Percentiles rank a stretch among this genome's conserved stretches.
Conservation (phyloP, 2,329 filamentous ascomycete genomes). For the Chaetomium strumarium region DNA sequence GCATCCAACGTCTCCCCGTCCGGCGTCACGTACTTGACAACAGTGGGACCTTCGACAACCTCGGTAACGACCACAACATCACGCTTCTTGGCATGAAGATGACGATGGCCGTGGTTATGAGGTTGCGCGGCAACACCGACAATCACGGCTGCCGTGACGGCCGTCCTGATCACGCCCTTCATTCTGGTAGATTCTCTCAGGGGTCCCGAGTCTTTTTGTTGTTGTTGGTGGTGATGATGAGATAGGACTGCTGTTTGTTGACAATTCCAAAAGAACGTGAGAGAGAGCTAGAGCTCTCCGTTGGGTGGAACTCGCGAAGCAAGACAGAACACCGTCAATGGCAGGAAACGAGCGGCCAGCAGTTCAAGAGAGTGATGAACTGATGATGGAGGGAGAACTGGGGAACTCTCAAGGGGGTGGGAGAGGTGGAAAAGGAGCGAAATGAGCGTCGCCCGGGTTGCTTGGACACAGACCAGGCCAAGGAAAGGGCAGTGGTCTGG, state of each 20-base stretch:
- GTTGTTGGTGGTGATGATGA: background rate
- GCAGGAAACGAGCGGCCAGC: conserved; percentile 20
- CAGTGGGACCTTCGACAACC: conserved; percentile 49
- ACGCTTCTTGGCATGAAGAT: conserved; percentile 50
- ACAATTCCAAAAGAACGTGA: conserved; percentile 48
- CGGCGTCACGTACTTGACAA: conserved; percentile 60
- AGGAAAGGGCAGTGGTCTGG: conserved; percentile 12
- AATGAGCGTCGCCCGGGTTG: conserved; percentile 22
- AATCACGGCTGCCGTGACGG: conserved; percentile 48
- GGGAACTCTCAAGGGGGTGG: conserved; percentile 8
- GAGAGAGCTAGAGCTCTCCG: conserved; percentile 49
- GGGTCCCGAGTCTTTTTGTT: background rate
- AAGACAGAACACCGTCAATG: conserved; percentile 14
- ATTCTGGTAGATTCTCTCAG: conserved; percentile 30
- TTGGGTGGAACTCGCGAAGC: conserved; percentile 37
- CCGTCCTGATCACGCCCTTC: conserved; percentile 45
- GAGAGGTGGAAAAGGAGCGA: conserved; percentile 19
- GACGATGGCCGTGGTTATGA: conserved; percentile 54
- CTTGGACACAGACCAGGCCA: conserved; percentile 14
- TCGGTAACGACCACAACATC: conserved; percentile 39
- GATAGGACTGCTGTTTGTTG: background rate
- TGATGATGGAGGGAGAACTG: conserved; percentile 15
- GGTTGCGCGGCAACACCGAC: conserved; percentile 51
- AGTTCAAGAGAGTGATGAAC: conserved; percentile 25
- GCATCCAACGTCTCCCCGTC: conserved; percentile 56